phyloP scores from a whole-genome alignment of 2,329 filamentous ascomycete genomes.

The Cyphellophora europaea region DNA sequence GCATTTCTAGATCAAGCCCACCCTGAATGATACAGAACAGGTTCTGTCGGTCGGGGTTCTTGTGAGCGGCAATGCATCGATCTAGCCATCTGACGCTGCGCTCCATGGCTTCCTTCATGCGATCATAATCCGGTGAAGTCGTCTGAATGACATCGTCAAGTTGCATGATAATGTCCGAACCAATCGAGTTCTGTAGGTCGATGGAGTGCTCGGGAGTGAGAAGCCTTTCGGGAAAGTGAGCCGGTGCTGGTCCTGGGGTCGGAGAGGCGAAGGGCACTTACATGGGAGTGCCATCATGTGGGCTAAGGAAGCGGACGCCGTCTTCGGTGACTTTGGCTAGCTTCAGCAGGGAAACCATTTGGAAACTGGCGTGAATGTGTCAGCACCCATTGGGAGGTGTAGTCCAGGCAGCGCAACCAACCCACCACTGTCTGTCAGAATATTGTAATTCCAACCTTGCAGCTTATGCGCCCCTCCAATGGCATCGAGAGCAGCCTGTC shows the following conservation, averaged over 20 bases:
- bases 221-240: constrained; percentile 41
- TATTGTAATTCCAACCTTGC: constrained; percentile 91
- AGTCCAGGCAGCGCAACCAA: constrained; percentile 21
- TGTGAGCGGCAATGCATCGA: constrained; percentile 83
- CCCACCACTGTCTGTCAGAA: constrained; percentile 62
- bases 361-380: constrained; percentile 56
- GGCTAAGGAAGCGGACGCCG: constrained; percentile 90
- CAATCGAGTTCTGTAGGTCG: constrained; percentile 89
- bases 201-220: constrained; percentile 97
- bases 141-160: constrained; percentile 96
- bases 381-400: constrained; percentile 12
- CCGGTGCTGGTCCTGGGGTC: not conserved
- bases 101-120: constrained; percentile 92
- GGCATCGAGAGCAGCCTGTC: constrained; percentile 76
- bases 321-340: constrained; percentile 91
- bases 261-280: constrained; percentile 22
- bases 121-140: constrained; percentile 76
- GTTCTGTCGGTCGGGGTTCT: constrained; percentile 74
- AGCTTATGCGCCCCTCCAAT: constrained; percentile 89
- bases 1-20: constrained; percentile 78
- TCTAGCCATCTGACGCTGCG: constrained; percentile 93
- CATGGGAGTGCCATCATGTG: constrained; percentile 92
- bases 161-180: constrained; percentile 99
- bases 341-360: constrained; percentile 95
- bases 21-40: constrained; percentile 99